Evolutionary conservation across 1,139 yeast species (phyloP), one percentile per base, ranked within the genome.

Genomic region (Magnusiomyces fungicola): DNA sequence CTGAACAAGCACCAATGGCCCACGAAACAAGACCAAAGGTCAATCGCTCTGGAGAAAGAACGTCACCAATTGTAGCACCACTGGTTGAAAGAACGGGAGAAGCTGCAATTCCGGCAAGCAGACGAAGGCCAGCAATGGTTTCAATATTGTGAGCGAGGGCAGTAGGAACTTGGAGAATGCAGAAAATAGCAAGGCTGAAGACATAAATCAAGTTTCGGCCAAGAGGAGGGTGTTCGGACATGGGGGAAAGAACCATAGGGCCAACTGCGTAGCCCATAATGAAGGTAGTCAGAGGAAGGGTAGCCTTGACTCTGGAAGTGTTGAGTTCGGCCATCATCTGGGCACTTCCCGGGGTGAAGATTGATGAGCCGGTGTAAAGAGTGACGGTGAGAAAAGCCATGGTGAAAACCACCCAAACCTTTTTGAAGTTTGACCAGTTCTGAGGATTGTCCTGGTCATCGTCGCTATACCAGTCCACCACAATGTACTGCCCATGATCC

Each of bases 51-150:
- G n/a, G n/a, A 1, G 58, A 61, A 34, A 53, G 29, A 25, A 65
- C 54, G 66, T 89, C 97, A 52, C 83, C 75, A 53, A 88, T 76
- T 2, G 95, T 80, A 51, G 96, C 97, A 52, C 90, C 94, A 12
- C 92, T 96, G 56, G 87, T 80, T 3, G 95, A 81, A 62, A 89
- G 72, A 0, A 95, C 88, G 3, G 96, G 96, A 3, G 92, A 80
- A 0, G 94, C 86, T 51, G 85, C 73, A 29, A 83, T 72, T 2
- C 97, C 97, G 34, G 88, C 76, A 58, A 89, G 78, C 63, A 88
- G 84, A 57, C 97, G 73, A 47, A 86, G 68, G 1, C 87, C 83
- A 45, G 86, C 69, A 24, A 70, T 57, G 1, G 64, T 60, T 2
- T 66, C 64, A 37, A 81, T 72, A 55, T 80, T 79, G 27, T 72